Percentiles rank a stretch among this genome's conserved stretches.
phyloP scores from a whole-genome alignment of 352 stramenopile genomes.

The Aphanomyces cochlioides region DNA sequence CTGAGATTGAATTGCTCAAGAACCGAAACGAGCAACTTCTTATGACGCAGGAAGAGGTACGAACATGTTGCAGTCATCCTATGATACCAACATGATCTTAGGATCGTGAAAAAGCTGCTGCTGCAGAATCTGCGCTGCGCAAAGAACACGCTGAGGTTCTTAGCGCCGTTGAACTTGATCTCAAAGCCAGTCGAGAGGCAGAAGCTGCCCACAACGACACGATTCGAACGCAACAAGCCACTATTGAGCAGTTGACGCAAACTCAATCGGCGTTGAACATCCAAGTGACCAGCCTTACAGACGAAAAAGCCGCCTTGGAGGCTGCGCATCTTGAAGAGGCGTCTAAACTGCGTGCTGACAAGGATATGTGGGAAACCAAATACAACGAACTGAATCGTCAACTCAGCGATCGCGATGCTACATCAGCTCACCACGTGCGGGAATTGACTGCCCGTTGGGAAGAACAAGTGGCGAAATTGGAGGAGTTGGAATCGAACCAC shows the following conservation, averaged over 20 bases:
- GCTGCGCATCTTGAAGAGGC: not conserved
- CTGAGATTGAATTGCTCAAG: slow-evolving; percentile 6
- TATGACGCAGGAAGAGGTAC: slow-evolving; percentile 10
- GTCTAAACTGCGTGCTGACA: not conserved
- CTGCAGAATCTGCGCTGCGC: not conserved
- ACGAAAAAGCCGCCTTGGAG: not conserved
- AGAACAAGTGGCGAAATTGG: not conserved
- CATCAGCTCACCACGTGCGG: not conserved
- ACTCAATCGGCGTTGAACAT: no score
- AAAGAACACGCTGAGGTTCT: not conserved
- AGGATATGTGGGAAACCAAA: slow-evolving; percentile 4
- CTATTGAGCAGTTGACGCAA: no score
- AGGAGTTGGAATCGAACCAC: not conserved
- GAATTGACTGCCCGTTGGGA: not conserved
- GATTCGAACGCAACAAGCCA: no score
- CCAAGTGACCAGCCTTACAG: no score
- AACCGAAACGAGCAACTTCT: slow-evolving; percentile 2
- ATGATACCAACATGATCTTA: not conserved
- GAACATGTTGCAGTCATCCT: not conserved
- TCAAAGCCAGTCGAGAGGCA: not conserved
- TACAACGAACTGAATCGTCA: not conserved
- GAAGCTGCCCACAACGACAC: not conserved
- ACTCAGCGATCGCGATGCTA: not conserved
- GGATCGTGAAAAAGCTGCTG: not conserved
- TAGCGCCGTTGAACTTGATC: not conserved